Conservation (phyloP, 345 rosid species). For the Heritiera fomes region DNA sequence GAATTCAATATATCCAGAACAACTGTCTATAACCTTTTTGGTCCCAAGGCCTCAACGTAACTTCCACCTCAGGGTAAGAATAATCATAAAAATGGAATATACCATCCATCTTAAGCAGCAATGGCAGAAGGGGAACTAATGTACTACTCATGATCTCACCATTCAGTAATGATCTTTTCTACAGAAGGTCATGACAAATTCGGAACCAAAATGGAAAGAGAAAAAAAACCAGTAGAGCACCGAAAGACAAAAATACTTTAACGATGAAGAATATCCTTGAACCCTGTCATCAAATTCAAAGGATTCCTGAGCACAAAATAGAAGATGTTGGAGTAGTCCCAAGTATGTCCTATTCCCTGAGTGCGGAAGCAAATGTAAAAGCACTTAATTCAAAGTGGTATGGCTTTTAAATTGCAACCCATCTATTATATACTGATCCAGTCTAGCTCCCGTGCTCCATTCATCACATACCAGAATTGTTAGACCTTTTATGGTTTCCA, state of each 20-base stretch:
- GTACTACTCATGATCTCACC: slow-evolving; percentile 3
- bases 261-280: slow-evolving; percentile 4
- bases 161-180: slow-evolving; percentile 12
- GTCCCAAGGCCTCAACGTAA: slow-evolving; percentile 26
- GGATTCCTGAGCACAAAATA: slow-evolving; percentile 8
- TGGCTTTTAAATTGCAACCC: slow-evolving; percentile 41
- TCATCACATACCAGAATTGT: slow-evolving; percentile 25
- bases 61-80: slow-evolving; percentile 29
- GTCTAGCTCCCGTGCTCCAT: slow-evolving; percentile 32
- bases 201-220: slow-evolving; percentile 22
- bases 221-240: slow-evolving; percentile 15
- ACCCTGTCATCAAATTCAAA: slow-evolving; percentile 21
- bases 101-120: slow-evolving; percentile 29
- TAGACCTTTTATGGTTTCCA: slow-evolving; percentile 23
- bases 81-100: slow-evolving; percentile 28
- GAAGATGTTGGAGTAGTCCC: slow-evolving; percentile 3
- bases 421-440: slow-evolving; percentile 34
- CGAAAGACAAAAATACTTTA: background rate
- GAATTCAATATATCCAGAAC: slow-evolving; percentile 26
- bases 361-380: slow-evolving; percentile 27
- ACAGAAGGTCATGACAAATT: slow-evolving; percentile 22
- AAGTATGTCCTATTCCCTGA: slow-evolving; percentile 30
- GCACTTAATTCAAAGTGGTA: slow-evolving; percentile 39
- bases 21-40: slow-evolving; percentile 26
- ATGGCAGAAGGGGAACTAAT: slow-evolving; percentile 18